These are phyloP conservation scores for Komagataella mondaviorum DNA, from an alignment of 805 yeast species.

Conservation along the genomic window DNA sequence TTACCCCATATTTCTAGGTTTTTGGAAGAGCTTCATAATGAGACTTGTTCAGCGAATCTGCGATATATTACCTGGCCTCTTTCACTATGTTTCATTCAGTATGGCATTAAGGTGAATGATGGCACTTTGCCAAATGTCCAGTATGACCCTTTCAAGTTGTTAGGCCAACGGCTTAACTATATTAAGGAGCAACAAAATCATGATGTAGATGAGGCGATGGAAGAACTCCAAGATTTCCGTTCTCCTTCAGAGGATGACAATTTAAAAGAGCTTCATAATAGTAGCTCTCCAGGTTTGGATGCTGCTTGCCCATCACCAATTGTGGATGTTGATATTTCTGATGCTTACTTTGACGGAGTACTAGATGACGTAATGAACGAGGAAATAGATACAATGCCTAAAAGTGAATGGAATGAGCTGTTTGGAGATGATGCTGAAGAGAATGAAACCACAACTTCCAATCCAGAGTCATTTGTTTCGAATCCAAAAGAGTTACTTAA, in stretches of 20 bases:
- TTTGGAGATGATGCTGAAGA: constrained; percentile 2
- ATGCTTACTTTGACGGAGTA: neutral
- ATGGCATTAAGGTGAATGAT: constrained; percentile 10
- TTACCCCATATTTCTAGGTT: constrained; percentile 50
- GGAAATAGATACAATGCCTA: neutral
- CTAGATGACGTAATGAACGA: neutral
- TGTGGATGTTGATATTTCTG: neutral
- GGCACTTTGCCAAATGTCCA: neutral
- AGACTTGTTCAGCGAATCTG: constrained; percentile 27
- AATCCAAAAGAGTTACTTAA: neutral
- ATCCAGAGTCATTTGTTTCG: constrained; percentile 1
- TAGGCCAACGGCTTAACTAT: neutral
- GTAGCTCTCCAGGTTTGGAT: neutral
- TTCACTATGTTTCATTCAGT: constrained; percentile 48
- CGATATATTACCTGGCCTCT: constrained; percentile 65
- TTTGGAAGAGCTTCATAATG: constrained; percentile 20
- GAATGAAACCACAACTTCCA: constrained; percentile 1
- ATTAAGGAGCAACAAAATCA: neutral
- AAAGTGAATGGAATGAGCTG: constrained; percentile 1
- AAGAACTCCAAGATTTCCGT: neutral
- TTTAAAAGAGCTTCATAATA: neutral
- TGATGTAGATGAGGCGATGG: neutral
- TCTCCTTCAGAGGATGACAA: neutral
- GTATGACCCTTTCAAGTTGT: neutral
- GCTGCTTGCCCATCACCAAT: neutral